These are phyloP conservation scores for Rhizopogon vulgaris DNA, from an alignment of 768 basidiomycete species.

Conservation along the genomic window DNA sequence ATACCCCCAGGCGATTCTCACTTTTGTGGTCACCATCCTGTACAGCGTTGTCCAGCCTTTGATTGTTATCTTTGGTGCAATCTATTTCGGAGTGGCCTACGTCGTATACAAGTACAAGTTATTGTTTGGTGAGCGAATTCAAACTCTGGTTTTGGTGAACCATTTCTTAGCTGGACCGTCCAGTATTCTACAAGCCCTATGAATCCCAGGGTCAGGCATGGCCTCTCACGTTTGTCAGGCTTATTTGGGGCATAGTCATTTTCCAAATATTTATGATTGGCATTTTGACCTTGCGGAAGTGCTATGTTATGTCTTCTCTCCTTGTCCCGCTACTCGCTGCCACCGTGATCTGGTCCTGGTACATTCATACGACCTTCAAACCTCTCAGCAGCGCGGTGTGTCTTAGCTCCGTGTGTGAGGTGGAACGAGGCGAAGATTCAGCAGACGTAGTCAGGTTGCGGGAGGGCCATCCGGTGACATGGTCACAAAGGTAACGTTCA, in stretches of 20 bases:
- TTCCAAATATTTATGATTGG: slow-evolving; percentile 97
- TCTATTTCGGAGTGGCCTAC: slow-evolving; percentile 95
- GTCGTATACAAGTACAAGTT: slow-evolving; percentile 98
- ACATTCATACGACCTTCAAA: slow-evolving; percentile 57
- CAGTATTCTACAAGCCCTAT: slow-evolving; percentile 98
- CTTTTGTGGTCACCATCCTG: slow-evolving; percentile 91
- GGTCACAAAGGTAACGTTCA: slow-evolving; percentile 72
- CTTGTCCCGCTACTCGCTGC: slow-evolving; percentile 72
- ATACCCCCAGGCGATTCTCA: slow-evolving; percentile 93
- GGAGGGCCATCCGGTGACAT: slow-evolving; percentile 80
- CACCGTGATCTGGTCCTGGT: slow-evolving; percentile 79
- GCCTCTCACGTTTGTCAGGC: slow-evolving; percentile 90
- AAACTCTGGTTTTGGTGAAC: neutral
- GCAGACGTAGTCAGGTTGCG: slow-evolving; percentile 70
- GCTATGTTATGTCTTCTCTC: slow-evolving; percentile 51
- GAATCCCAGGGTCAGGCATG: slow-evolving; percentile 97
- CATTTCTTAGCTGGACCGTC: neutral
- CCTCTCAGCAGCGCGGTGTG: slow-evolving; percentile 80
- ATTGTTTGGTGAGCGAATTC: slow-evolving; percentile 66
- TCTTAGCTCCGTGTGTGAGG: slow-evolving; percentile 82
- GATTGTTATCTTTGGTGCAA: slow-evolving; percentile 89
- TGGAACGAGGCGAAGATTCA: slow-evolving; percentile 83
- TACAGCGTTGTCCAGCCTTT: slow-evolving; percentile 96
- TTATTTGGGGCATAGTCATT: slow-evolving; percentile 88
- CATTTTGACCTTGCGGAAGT: slow-evolving; percentile 70